Base-by-base conservation (phyloP, 331 rosid species). In the Pyracantha coccinea region DNA sequence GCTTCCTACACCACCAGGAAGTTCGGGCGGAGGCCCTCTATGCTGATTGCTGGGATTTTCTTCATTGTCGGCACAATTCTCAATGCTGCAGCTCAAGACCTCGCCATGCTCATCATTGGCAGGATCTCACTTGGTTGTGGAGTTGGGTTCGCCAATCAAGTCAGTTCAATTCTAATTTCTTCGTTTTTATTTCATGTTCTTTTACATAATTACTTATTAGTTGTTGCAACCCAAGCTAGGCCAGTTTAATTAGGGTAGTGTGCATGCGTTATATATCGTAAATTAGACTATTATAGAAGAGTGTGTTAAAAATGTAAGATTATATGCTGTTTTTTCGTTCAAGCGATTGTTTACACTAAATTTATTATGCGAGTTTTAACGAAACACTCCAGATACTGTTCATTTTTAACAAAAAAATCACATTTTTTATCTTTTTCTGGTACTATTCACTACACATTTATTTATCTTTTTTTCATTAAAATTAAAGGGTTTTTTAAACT, bases 91-190 rank as follows among this genome's bases (percentile, higher is more conserved):
- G 99, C 99, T 15, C 80, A 75, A 35, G 58, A 87, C 50, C 91
- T 92, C 14, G 81, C 84, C 52, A 89, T 94, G 99, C 97, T 94
- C 77, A 90, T 94, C 16, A 15, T 85, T 52, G 99, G 97, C 1
- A 86, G 99, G 27, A 69, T 94, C 74, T 63, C 78, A 12, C 97
- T 94, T 66, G 99, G 99, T 4, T 88, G 90, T 76, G 99, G 99
- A 1, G 93, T 89, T 73, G 99, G 99, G 61, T 94, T 92, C 55
- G 97, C 97, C 57, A 94, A 94, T 73, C 99, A 94, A 97, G 93
- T 85, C 27, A 21, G 33, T 58, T 21, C 6, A 1, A 28, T 7
- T 64, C 19, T 55, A 2, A 19, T 44, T 12, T 63, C 3, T 20
- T 75, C 9, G 13, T 21, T 10, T 9, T 57, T 21, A 57, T 20